A percentile compares a stretch with the other conserved stretches of the same genome.
These are phyloP conservation scores for Ascochyta viciae-villosae DNA, from an alignment of 2,329 filamentous ascomycete genomes.

Conservation along the genomic window DNA sequence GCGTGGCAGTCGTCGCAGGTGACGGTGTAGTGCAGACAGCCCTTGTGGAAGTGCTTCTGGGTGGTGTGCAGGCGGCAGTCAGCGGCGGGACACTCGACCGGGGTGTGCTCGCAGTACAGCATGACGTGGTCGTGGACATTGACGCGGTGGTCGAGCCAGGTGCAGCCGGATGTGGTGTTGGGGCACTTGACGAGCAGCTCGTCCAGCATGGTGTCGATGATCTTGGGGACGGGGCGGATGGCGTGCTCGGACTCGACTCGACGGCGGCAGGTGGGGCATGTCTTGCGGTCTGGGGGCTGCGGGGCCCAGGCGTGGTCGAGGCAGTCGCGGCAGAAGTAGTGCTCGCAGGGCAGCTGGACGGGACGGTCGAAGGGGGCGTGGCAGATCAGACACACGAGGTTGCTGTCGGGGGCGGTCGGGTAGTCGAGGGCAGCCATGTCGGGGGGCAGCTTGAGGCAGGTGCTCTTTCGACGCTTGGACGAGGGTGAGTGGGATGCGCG, in stretches of 20 bases:
- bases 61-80: constrained; percentile 61
- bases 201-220: constrained; percentile 67
- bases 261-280: constrained; percentile 65
- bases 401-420: constrained; percentile 62
- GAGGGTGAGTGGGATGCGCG: constrained; percentile 49
- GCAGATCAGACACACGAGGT: constrained; percentile 70
- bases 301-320: constrained; percentile 53
- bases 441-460: constrained; percentile 48
- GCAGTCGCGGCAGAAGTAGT: constrained; percentile 69
- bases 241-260: constrained; percentile 46
- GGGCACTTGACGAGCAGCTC: constrained; percentile 68
- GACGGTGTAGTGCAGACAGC: constrained; percentile 62
- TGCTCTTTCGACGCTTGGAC: constrained; percentile 45
- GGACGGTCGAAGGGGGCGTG: constrained; percentile 68
- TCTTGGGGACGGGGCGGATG: constrained; percentile 56
- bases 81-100: constrained; percentile 59
- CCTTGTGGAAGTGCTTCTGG: constrained; percentile 61
- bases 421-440: constrained; percentile 67
- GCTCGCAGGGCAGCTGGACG: constrained; percentile 65
- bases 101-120: constrained; percentile 65
- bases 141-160: constrained; percentile 60
- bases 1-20: constrained; percentile 62
- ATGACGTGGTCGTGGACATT: constrained; percentile 66
- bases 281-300: constrained; percentile 42
- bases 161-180: constrained; percentile 61